Percentiles rank a stretch among this genome's conserved stretches.
These are phyloP conservation scores for Herpetomonas muscarum DNA, from an alignment of 208 protist genomes.

Conservation along the genomic window DNA sequence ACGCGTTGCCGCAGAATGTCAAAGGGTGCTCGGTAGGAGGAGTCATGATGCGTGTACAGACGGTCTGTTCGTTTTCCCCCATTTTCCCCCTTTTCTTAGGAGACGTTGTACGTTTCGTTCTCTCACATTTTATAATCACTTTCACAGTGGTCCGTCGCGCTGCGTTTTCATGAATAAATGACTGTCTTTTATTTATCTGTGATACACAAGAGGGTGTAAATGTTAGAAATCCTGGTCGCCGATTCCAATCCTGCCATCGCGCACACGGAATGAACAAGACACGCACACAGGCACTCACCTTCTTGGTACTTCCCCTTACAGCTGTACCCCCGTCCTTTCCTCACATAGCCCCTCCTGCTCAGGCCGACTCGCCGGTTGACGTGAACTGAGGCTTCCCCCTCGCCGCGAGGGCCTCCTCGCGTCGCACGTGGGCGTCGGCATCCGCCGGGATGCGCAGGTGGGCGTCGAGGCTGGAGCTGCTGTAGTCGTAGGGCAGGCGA, in stretches of 20 bases:
- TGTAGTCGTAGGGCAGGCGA: conserved; percentile 77
- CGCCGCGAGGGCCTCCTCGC: conserved; percentile 68
- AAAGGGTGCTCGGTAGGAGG: no score
- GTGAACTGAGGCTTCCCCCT: conserved; percentile 69
- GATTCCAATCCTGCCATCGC: neutral
- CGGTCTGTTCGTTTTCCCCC: no score
- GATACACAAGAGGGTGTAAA: conserved; percentile 6
- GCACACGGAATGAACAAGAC: neutral
- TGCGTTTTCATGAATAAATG: no score
- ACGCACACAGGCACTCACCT: no score
- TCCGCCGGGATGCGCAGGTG: conserved; percentile 74
- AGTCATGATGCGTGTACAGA: no score
- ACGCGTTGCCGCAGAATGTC: no score
- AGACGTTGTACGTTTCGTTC: neutral
- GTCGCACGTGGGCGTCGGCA: conserved; percentile 75
- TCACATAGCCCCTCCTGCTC: no score
- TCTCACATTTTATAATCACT: neutral
- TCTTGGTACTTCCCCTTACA: no score
- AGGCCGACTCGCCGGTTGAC: conserved; percentile 69
- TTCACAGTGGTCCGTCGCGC: no score
- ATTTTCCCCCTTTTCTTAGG: no score
- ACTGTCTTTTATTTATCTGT: no score
- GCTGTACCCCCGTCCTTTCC: no score
- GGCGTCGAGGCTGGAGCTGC: conserved; percentile 55
- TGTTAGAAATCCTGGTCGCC: neutral